phyloP scores from a whole-genome alignment of 108 stramenopile genomes.

The Nannochloropsis granulata region DNA sequence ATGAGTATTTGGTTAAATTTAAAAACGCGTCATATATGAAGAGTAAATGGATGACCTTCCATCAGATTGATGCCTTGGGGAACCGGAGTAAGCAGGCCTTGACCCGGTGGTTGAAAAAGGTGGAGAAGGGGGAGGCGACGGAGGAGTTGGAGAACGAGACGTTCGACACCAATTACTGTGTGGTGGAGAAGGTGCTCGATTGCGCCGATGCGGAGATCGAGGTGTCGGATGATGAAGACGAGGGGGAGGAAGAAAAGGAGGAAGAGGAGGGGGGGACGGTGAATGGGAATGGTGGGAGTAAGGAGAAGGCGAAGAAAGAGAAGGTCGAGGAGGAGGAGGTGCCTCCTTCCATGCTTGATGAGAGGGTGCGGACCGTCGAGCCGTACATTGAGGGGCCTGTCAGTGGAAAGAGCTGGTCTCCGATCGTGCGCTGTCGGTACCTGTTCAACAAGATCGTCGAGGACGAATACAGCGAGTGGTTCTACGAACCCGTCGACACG shows the following conservation, averaged over 20 bases:
- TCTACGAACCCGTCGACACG: constrained; percentile 19
- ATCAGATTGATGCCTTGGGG: neutral
- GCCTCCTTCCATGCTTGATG: neutral
- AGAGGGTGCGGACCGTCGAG: neutral
- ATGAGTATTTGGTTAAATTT: neutral
- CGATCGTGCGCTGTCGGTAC: neutral
- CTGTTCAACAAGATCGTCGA: constrained; percentile 7
- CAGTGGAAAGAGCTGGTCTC: neutral
- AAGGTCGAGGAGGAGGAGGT: neutral
- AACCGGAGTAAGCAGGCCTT: neutral
- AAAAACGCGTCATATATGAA: neutral
- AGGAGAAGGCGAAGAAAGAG: neutral
- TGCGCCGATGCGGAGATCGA: neutral
- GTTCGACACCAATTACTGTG: neutral
- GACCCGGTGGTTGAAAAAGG: neutral
- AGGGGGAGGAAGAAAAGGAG: neutral
- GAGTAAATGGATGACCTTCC: neutral
- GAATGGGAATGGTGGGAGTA: neutral
- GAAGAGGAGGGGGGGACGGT: neutral
- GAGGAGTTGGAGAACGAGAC: neutral
- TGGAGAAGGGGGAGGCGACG: neutral
- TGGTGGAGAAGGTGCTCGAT: neutral
- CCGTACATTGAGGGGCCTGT: neutral
- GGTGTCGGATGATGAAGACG: neutral
- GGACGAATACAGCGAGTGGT: constrained; percentile 9